phyloP scores from a whole-genome alignment of 805 yeast genomes.

The Brettanomyces naardenensis region DNA sequence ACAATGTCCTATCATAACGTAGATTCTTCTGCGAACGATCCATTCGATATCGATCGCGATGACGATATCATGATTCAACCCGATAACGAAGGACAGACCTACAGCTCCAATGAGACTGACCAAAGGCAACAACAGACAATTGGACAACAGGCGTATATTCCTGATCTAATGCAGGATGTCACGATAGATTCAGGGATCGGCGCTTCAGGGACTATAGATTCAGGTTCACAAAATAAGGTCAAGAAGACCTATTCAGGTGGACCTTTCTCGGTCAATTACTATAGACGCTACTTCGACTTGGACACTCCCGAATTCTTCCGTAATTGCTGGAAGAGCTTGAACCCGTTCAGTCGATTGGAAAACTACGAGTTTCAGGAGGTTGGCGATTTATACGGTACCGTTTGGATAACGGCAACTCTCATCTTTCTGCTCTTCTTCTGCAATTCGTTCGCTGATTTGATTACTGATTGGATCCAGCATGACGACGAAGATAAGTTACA shows the following conservation, averaged over 20 bases:
- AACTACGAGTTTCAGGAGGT: conserved; percentile 31
- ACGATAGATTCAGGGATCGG: neutral
- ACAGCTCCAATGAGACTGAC: too few species aligned
- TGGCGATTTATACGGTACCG: conserved; percentile 79
- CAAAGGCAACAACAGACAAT: too few species aligned
- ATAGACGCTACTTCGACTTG: conserved; percentile 61
- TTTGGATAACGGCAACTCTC: conserved; percentile 86
- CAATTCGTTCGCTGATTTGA: conserved; percentile 56
- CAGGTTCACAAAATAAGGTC: conserved; percentile 2
- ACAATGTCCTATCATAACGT: too few species aligned
- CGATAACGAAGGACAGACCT: conserved; percentile 8
- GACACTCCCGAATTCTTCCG: conserved; percentile 53
- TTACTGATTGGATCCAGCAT: conserved; percentile 38
- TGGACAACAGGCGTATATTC: neutral
- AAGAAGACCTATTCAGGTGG: conserved; percentile 33
- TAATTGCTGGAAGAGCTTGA: conserved; percentile 48
- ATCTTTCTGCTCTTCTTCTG: conserved; percentile 69
- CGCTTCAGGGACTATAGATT: neutral
- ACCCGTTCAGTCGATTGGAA: conserved; percentile 36
- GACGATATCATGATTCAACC: conserved; percentile 19
- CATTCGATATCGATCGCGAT: conserved; percentile 5
- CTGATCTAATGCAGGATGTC: conserved; percentile 2
- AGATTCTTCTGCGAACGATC: too few species aligned
- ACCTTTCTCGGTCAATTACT: conserved; percentile 48
- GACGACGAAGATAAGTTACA: conserved; percentile 24